Conservation (phyloP, 2,329 filamentous ascomycete species). For the Alternaria sp. region DNA sequence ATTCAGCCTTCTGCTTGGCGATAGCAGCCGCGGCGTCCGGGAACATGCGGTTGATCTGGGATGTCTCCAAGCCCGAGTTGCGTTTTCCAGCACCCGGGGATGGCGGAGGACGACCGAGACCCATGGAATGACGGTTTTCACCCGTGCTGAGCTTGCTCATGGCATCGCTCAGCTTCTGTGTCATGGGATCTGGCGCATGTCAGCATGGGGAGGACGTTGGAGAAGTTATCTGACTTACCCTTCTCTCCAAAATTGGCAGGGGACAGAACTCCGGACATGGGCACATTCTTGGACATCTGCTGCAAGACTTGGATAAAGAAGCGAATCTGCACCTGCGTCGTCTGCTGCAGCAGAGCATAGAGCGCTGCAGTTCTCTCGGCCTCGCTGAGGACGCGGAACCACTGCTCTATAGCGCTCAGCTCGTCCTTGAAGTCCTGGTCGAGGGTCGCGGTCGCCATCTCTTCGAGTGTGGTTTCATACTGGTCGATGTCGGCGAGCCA, state of each 20-base stretch:
- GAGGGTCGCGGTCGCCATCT: constrained; percentile 98
- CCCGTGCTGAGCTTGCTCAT: constrained; percentile 96
- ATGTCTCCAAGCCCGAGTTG: constrained; percentile 91
- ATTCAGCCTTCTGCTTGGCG: constrained; percentile 96
- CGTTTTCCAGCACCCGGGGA: constrained; percentile 77
- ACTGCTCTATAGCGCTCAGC: constrained; percentile 97
- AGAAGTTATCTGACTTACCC: constrained; percentile 63
- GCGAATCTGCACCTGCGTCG: constrained; percentile 96
- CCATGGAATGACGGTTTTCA: constrained; percentile 84
- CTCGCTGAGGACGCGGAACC: constrained; percentile 97
- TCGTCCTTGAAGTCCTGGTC: constrained; percentile 99
- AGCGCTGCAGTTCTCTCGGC: constrained; percentile 94
- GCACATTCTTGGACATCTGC: constrained; percentile 98
- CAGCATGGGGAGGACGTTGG: constrained; percentile 16
- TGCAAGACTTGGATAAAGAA: constrained; percentile 99
- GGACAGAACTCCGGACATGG: constrained; percentile 94
- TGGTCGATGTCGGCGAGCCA: constrained; percentile 99
- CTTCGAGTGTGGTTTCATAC: constrained; percentile 97
- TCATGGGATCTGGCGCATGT: constrained; percentile 82
- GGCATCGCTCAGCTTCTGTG: constrained; percentile 91
- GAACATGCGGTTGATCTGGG: constrained; percentile 98
- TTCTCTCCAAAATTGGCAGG: constrained; percentile 94
- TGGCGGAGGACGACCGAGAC: constrained; percentile 73
- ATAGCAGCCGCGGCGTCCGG: constrained; percentile 98
- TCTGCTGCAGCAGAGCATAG: constrained; percentile 96